Conservation (phyloP, 192 early-diverging fungal genomes). For the Coemansia sp. region DNA sequence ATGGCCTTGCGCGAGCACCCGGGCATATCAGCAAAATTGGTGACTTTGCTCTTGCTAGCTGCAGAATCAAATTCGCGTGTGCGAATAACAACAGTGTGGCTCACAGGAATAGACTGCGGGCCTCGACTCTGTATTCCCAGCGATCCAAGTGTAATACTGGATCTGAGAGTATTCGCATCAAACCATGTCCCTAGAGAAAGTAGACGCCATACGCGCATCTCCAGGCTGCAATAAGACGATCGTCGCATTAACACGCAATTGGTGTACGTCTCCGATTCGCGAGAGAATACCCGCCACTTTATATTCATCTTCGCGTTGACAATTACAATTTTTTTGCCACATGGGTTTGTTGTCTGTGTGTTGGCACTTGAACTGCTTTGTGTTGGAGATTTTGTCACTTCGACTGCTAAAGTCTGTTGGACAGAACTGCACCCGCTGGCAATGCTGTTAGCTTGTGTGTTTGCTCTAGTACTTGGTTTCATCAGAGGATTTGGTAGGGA, state of each 20-base stretch:
- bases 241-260: constrained; percentile 46
- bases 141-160: constrained; percentile 38
- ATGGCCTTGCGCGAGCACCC: neutral
- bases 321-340: neutral
- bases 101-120: neutral
- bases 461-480: neutral
- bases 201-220: constrained; percentile 47
- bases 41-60: neutral
- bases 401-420: neutral
- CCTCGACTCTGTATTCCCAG: constrained; percentile 15
- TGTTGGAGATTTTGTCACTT: neutral
- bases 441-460: neutral
- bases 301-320: constrained; percentile 7
- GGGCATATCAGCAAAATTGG: neutral
- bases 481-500: neutral
- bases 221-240: constrained; percentile 40
- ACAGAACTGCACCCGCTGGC: neutral
- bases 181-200: constrained; percentile 45
- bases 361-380: neutral
- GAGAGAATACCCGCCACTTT: constrained; percentile 33
- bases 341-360: neutral
- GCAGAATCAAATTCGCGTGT: neutral
- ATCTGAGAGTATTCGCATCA: constrained; percentile 20
- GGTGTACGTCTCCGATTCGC: constrained; percentile 25
- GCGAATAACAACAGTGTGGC: constrained; percentile 15